A percentile compares a stretch with the other conserved stretches of the same genome.
phyloP scores from a whole-genome alignment of 2,329 filamentous ascomycete genomes.

The Fusarium udum region DNA sequence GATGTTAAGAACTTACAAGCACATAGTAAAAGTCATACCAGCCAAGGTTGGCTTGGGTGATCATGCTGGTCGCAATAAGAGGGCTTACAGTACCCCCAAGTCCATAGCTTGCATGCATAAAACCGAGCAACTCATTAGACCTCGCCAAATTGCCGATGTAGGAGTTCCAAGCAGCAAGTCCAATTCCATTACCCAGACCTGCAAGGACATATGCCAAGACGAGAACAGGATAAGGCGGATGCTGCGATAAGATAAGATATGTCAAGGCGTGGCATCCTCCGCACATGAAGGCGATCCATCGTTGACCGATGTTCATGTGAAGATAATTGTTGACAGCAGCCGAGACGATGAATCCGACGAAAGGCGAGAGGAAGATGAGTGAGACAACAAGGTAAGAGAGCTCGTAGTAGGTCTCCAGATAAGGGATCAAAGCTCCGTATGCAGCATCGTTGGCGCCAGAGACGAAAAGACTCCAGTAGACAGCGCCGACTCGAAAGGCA shows the following conservation, averaged over 20 bases:
- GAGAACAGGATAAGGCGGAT: conserved; percentile 74
- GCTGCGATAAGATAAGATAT: conserved; percentile 69
- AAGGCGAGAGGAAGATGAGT: conserved; percentile 71
- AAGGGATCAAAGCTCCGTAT: conserved; percentile 47
- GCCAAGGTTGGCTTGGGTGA: conserved; percentile 65
- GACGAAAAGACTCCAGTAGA: conserved; percentile 66
- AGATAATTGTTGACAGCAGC: conserved; percentile 67
- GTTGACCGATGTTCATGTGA: conserved; percentile 43
- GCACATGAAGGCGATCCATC: conserved; percentile 69
- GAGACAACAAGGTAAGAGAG: conserved; percentile 71
- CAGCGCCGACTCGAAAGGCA: conserved; percentile 57
- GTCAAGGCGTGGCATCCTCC: conserved; percentile 68
- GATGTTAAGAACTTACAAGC: conserved; percentile 45
- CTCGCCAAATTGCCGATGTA: conserved; percentile 72
- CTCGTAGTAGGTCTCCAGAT: conserved; percentile 61
- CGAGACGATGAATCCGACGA: conserved; percentile 71
- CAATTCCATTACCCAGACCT: conserved; percentile 75
- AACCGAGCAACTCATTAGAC: conserved; percentile 74
- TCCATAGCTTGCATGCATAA: conserved; percentile 75
- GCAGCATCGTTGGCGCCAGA: conserved; percentile 69
- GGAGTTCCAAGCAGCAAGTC: conserved; percentile 64
- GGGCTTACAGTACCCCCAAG: conserved; percentile 74
- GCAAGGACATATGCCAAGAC: conserved; percentile 72
- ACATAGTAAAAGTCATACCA: conserved; percentile 80
- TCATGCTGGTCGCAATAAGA: conserved; percentile 74